Conservation (phyloP, 1,139 yeast species). For the Blastobotrys malaysiensis region DNA sequence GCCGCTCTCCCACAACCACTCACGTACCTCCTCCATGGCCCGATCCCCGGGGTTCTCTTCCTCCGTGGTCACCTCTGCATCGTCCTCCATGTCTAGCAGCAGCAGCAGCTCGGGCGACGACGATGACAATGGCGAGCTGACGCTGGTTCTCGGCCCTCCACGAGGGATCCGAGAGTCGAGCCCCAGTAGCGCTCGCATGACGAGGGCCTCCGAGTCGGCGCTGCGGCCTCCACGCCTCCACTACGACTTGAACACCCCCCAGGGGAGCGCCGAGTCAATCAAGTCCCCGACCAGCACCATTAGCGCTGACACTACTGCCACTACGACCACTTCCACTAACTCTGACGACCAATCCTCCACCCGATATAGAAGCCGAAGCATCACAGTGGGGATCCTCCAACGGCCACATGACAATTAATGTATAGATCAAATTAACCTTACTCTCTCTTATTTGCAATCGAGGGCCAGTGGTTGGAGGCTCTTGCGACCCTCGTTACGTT, state of each 20-base stretch:
- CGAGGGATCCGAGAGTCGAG: slow-evolving; percentile 1
- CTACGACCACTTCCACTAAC: background rate
- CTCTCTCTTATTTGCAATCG: no score
- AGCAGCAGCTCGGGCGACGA: slow-evolving; percentile 25
- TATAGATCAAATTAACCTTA: background rate
- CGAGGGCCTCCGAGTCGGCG: background rate
- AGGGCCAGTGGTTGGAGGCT: no score
- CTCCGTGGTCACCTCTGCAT: slow-evolving; percentile 5
- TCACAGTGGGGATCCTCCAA: slow-evolving; percentile 16
- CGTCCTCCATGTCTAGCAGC: slow-evolving; percentile 3
- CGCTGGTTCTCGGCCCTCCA: slow-evolving; percentile 44
- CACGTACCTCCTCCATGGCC: background rate
- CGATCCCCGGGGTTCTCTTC: background rate
- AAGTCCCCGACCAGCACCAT: background rate
- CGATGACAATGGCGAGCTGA: slow-evolving; percentile 45
- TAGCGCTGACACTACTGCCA: background rate
- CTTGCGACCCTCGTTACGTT: no score
- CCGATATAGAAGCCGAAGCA: slow-evolving; percentile 7
- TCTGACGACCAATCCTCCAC: background rate
- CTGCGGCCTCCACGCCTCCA: background rate
- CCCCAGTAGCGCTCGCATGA: background rate
- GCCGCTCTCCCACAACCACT: slow-evolving; percentile 1
- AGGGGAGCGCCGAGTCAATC: background rate
- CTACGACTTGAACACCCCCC: background rate
- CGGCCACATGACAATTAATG: slow-evolving; percentile 5